These are phyloP conservation scores for Apiotrichum porosum DNA, from an alignment of 1,284 basidiomycete species.

Conservation along the genomic window DNA sequence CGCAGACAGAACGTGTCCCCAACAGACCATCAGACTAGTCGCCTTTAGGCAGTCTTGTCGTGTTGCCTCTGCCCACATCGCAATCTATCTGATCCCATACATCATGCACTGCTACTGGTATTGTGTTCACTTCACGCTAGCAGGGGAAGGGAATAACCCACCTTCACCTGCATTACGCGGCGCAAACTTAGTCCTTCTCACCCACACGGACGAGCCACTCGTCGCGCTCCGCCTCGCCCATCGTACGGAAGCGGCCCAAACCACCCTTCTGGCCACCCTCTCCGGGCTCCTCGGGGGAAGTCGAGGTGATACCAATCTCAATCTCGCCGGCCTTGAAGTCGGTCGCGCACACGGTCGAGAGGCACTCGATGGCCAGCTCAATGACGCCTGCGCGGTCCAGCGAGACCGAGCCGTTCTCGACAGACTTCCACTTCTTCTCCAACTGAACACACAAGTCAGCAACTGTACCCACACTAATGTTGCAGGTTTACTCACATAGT, in stretches of 20 bases:
- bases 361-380: conserved; percentile 91
- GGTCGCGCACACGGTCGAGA: conserved; percentile 87
- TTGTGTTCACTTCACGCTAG: neutral
- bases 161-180: neutral
- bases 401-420: conserved; percentile 60
- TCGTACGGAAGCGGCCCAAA: conserved; percentile 72
- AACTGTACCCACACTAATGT: too few relatives aligned
- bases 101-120: conserved; percentile 7
- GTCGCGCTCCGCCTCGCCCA: conserved; percentile 79
- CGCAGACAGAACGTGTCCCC: too few relatives aligned
- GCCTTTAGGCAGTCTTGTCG: too few relatives aligned
- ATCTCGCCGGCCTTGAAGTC: conserved; percentile 74
- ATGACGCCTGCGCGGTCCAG: conserved; percentile 79
- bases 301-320: conserved; percentile 53
- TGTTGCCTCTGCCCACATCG: neutral
- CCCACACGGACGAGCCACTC: conserved; percentile 81
- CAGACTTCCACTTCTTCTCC: conserved; percentile 98
- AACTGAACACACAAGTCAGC: conserved; percentile 50
- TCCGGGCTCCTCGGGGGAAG: conserved; percentile 35
- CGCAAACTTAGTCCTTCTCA: conserved; percentile 76
- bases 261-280: conserved; percentile 44
- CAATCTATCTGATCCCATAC: conserved; percentile 4
- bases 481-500: conserved; percentile 55
- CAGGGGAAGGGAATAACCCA: too few relatives aligned
- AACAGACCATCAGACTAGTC: too few relatives aligned